A percentile compares a stretch with the other conserved stretches of the same genome.
phyloP scores from a whole-genome alignment of 2,329 filamentous ascomycete species.

The Neofusicoccum parvum region DNA sequence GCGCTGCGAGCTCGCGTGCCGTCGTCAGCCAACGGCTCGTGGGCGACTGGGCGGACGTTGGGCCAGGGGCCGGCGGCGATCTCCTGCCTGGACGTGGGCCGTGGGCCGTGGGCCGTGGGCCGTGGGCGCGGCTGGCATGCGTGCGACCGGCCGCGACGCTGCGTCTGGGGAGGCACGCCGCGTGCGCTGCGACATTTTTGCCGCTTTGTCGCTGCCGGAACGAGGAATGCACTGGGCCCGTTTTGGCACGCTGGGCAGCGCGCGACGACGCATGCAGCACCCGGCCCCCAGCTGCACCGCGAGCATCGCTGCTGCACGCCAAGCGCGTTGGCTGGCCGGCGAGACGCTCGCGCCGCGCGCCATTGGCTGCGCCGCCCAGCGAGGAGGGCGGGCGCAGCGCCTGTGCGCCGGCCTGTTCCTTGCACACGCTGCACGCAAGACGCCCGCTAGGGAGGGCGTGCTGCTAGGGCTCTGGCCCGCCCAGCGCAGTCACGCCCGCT shows the following conservation, averaged over 20 bases:
- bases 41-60: background rate
- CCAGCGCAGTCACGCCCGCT: conserved; percentile 13
- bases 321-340: conserved; percentile 14
- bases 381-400: background rate
- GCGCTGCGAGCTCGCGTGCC: background rate
- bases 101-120: no score
- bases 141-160: background rate
- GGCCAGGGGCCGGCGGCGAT: background rate
- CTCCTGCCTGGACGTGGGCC: no score
- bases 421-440: conserved; percentile 19
- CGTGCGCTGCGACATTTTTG: conserved; percentile 7
- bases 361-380: background rate
- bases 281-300: conserved; percentile 15
- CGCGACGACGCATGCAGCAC: conserved; percentile 19
- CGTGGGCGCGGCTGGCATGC: background rate
- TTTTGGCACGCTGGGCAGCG: background rate
- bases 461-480: conserved; percentile 16
- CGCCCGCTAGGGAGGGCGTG: conserved; percentile 1
- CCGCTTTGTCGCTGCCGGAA: conserved; percentile 5
- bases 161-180: background rate
- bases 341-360: background rate
- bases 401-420: conserved; percentile 7
- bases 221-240: background rate
- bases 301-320: conserved; percentile 15
- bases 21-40: conserved; percentile 11